Base-by-base conservation (phyloP, 441 rosid species). In the Jatropha multifida region DNA sequence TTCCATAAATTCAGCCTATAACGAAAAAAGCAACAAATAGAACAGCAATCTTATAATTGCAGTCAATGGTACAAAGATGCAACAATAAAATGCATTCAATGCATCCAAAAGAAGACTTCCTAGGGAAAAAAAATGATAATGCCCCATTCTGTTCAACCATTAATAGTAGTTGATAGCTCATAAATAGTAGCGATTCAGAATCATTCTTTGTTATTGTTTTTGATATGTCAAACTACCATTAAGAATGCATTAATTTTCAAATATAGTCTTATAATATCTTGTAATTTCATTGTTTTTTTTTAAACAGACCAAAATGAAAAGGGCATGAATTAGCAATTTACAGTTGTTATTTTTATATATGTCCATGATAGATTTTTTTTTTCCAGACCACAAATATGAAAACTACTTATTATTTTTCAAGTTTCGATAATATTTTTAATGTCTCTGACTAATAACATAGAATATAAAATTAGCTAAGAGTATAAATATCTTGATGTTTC, bases 1-100 rank as follows among this genome's bases (percentile, higher is more conserved):
- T 78, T 97, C 99, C 99, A 97, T 97, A 87, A 97, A 94, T 86
- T 97, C 99, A 55, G 99, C 99, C 99, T 97, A 85, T 77, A 83
- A 83, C 68, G 48, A 71, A 68, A 68, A 74, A 71, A 48, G 56
- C 40, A 52, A 32, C 5, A 27, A 46, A 17, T 55, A 3, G 23
- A 41, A 27, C 38, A 64, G 14, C 20, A 32, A n/a, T 26, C 40
- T 14, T 42, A 32, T 54, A 56, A 41, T 17, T 9, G 46, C 41
- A 41, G 65, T 18, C 41, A 3, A 51, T 40, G 38, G 56, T 5
- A 27, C 65, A 10, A 49, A 63, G 54, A 56, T n/a, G 40, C 27
- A 46, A 61, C 37, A 20, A 3, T 32, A 38, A 14, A 61, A 61
- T 2, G 23, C 12, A 26, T 27, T 60, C 7, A 23, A 7, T 15